These are phyloP conservation scores for Microbotryum violaceum DNA, from an alignment of 1,284 basidiomycete species.

Conservation along the genomic window DNA sequence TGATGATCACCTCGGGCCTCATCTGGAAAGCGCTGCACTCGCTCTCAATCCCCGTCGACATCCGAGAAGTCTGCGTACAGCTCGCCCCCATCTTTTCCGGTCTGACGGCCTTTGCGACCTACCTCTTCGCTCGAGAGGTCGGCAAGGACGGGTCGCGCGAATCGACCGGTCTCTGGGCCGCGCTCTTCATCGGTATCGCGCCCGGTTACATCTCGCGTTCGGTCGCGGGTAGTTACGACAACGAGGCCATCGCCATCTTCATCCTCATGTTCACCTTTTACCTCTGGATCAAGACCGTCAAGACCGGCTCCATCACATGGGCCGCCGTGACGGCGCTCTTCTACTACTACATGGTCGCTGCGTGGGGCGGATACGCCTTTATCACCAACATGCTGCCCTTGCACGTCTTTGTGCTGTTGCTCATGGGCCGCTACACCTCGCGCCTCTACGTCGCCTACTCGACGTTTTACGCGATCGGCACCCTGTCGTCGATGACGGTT, in stretches of 20 bases:
- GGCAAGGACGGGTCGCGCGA: slow-evolving; percentile 48
- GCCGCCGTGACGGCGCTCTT: slow-evolving; percentile 87
- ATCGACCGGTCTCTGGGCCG: slow-evolving; percentile 88
- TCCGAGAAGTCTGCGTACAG: slow-evolving; percentile 93
- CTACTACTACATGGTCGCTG: slow-evolving; percentile 99
- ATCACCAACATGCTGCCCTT: slow-evolving; percentile 99
- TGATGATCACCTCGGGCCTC: slow-evolving; percentile 95
- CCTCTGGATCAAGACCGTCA: slow-evolving; percentile 94
- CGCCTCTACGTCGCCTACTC: slow-evolving; percentile 93
- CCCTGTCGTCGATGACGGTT: slow-evolving; percentile 96
- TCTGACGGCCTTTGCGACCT: slow-evolving; percentile 66
- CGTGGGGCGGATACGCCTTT: slow-evolving; percentile 99
- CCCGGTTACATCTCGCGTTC: slow-evolving; percentile 97
- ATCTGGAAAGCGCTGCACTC: slow-evolving; percentile 87
- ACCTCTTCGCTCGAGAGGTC: slow-evolving; percentile 77
- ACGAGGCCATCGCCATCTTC: slow-evolving; percentile 99
- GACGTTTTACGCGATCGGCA: slow-evolving; percentile 95
- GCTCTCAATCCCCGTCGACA: slow-evolving; percentile 91
- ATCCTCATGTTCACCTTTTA: slow-evolving; percentile 99
- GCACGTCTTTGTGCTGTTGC: slow-evolving; percentile 81
- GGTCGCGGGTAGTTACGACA: slow-evolving; percentile 98
- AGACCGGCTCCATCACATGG: slow-evolving; percentile 84
- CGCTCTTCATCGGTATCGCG: slow-evolving; percentile 97
- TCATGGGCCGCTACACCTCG: slow-evolving; percentile 94
- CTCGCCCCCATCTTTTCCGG: slow-evolving; percentile 95